A percentile compares a stretch with the other conserved stretches of the same genome.
Conservation (phyloP, 2,329 filamentous ascomycete genomes). For the Pseudomassariella vexata region DNA sequence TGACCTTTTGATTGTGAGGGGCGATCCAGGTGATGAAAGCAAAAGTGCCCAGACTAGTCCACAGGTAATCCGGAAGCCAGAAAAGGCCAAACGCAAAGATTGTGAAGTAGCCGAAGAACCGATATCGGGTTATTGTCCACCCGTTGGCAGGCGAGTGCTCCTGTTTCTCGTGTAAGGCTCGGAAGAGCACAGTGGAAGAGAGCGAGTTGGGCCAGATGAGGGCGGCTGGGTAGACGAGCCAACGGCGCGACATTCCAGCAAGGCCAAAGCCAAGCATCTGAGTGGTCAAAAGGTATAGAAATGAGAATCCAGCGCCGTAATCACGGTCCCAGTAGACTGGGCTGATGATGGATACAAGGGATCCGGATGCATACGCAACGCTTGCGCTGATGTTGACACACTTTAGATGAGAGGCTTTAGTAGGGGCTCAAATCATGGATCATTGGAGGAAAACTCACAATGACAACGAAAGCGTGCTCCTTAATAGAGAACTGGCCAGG, state of each 20-base stretch:
- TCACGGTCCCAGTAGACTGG: constrained; percentile 27
- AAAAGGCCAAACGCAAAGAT: constrained; percentile 20
- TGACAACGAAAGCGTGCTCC: constrained; percentile 19
- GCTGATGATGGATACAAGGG: constrained; percentile 25
- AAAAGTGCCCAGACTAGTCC: constrained; percentile 15
- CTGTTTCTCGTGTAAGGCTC: constrained; percentile 24
- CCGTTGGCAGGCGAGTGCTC: constrained; percentile 22
- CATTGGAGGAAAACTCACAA: constrained; percentile 1
- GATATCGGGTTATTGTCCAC: constrained; percentile 27
- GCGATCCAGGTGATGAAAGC: constrained; percentile 17
- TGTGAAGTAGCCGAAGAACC: constrained; percentile 27
- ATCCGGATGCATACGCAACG: constrained; percentile 5
- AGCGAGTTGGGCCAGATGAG: constrained; percentile 29
- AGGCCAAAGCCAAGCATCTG: constrained; percentile 28
- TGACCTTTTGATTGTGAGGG: constrained; percentile 12
- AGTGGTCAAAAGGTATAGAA: constrained; percentile 24
- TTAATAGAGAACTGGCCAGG: constrained; percentile 25
- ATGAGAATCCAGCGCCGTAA: constrained; percentile 24
- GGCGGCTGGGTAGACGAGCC: constrained; percentile 27
- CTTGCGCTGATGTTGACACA: constrained; percentile 7
- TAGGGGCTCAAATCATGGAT: too few species aligned
- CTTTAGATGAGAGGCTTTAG: too few species aligned
- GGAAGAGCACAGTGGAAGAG: constrained; percentile 27
- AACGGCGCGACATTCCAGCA: constrained; percentile 25
- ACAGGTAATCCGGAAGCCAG: constrained; percentile 16